Evolutionary conservation across 164 flowering plant genomes (phyloP).

Genomic region (Brasenia schreberi): DNA sequence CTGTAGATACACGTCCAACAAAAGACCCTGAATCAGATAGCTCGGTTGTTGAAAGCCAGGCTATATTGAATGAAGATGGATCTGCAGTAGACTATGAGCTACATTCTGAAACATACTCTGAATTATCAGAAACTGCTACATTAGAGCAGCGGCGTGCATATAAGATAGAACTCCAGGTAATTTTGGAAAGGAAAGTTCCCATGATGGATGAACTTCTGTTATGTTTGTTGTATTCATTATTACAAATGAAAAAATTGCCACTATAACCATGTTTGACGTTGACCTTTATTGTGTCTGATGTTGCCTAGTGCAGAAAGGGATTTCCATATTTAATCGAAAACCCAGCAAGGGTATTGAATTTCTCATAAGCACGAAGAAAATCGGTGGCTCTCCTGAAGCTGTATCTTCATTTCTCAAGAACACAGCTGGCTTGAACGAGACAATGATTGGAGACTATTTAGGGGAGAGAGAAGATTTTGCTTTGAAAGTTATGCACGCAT

Average conservation of each 20-base stretch:
- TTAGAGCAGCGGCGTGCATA: constrained; percentile 92
- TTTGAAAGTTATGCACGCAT: constrained; percentile 96
- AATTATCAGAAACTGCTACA: constrained; percentile 68
- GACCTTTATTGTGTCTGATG: neutral
- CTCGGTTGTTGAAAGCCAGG: constrained; percentile 30
- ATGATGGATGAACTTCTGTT: neutral
- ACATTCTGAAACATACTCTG: constrained; percentile 56
- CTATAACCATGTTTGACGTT: neutral
- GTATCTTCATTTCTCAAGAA: constrained; percentile 71
- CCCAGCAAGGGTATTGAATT: constrained; percentile 96
- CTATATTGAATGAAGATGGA: constrained; percentile 51
- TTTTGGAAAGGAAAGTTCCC: neutral
- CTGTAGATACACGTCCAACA: constrained; percentile 32
- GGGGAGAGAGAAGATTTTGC: constrained; percentile 95
- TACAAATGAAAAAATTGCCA: neutral
- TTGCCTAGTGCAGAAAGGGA: constrained; percentile 77
- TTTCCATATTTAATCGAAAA: constrained; percentile 79
- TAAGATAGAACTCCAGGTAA: constrained; percentile 86
- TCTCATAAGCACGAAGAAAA: constrained; percentile 61
- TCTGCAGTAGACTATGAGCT: constrained; percentile 47
- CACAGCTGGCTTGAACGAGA: constrained; percentile 61
- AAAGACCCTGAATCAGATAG: constrained; percentile 38
- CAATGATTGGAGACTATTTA: constrained; percentile 91
- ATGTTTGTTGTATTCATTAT: neutral
- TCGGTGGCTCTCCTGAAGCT: constrained; percentile 80